Conservation (phyloP, 2,329 filamentous ascomycete species). For the Trichophaea hybrida region DNA sequence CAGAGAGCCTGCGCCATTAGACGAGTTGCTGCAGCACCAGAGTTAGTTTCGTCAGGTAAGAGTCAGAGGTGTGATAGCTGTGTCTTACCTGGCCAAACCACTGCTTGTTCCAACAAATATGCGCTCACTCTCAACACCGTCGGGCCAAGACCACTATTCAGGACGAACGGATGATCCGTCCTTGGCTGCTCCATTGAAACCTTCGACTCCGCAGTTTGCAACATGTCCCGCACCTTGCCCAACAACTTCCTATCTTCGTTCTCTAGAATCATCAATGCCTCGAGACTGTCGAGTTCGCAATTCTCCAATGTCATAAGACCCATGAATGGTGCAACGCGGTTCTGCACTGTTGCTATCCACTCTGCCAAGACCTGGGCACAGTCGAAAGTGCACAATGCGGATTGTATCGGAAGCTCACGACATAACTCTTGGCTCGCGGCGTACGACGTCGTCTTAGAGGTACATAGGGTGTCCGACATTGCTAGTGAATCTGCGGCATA, state of each 20-base stretch:
- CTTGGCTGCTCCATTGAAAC: slow-evolving; percentile 41
- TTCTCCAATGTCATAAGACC: slow-evolving; percentile 74
- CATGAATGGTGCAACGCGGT: slow-evolving; percentile 78
- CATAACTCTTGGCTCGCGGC: slow-evolving; percentile 63
- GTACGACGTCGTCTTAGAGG: slow-evolving; percentile 64
- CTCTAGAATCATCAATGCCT: slow-evolving; percentile 77
- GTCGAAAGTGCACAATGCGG: slow-evolving; percentile 82
- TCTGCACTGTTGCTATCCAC: slow-evolving; percentile 86
- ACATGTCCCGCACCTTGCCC: slow-evolving; percentile 64
- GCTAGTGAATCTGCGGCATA: slow-evolving; percentile 84
- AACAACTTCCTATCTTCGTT: slow-evolving; percentile 81
- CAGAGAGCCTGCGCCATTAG: slow-evolving; percentile 26
- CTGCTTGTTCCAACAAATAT: slow-evolving; percentile 73
- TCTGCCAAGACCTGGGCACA: slow-evolving; percentile 88
- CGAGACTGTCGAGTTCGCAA: slow-evolving; percentile 64
- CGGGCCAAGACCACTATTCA: slow-evolving; percentile 52
- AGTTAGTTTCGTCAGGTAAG: slow-evolving; percentile 4
- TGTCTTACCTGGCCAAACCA: slow-evolving; percentile 75
- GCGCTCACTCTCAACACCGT: slow-evolving; percentile 75
- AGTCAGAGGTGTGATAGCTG: background rate
- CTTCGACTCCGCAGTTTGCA: slow-evolving; percentile 64
- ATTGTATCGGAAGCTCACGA: slow-evolving; percentile 75
- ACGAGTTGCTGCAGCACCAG: slow-evolving; percentile 21
- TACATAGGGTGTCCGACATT: slow-evolving; percentile 73
- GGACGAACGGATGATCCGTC: slow-evolving; percentile 30